Evolutionary conservation across 768 basidiomycete genomes (phyloP).

Genomic region (Leucogyrophana mollusca): DNA sequence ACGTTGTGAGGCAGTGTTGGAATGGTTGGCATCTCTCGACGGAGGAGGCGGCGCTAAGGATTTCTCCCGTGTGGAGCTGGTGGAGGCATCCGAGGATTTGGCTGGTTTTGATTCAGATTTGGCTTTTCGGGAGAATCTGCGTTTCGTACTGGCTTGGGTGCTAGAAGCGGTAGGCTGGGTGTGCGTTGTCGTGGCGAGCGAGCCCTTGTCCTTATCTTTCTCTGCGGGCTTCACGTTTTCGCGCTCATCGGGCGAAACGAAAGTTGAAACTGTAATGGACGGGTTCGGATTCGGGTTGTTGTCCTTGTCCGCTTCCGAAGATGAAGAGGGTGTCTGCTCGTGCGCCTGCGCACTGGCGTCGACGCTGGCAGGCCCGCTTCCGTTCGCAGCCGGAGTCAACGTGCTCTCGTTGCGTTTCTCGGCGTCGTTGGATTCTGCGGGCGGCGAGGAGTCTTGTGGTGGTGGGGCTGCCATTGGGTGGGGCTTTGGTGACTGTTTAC

Average conservation of each 20-base stretch:
- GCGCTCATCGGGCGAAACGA: constrained; percentile 31
- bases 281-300: constrained; percentile 33
- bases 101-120: constrained; percentile 13
- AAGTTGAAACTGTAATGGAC: constrained; percentile 32
- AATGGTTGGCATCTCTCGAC: constrained; percentile 32
- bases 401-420: constrained; percentile 21
- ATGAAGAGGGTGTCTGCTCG: constrained; percentile 27
- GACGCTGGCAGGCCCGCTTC: constrained; percentile 19
- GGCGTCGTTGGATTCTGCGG: constrained; percentile 11
- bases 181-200: constrained; percentile 41
- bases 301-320: constrained; percentile 36
- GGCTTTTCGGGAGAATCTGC: constrained; percentile 30
- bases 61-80: constrained; percentile 22
- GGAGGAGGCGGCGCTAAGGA: constrained; percentile 31
- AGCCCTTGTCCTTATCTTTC: constrained; percentile 46
- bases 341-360: constrained; percentile 25
- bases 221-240: constrained; percentile 30
- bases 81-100: constrained; percentile 13
- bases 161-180: constrained; percentile 37
- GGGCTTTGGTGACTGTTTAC: not conserved
- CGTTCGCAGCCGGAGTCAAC: constrained; percentile 22
- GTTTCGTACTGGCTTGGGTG: constrained; percentile 20
- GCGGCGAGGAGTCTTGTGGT: constrained; percentile 15
- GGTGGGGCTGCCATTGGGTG: constrained; percentile 21
- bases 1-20: constrained; percentile 31